Percentiles rank a stretch among this genome's conserved stretches.
Evolutionary conservation across 2,329 filamentous ascomycete genomes (phyloP).

Genomic region (Monosporascus sp.): DNA sequence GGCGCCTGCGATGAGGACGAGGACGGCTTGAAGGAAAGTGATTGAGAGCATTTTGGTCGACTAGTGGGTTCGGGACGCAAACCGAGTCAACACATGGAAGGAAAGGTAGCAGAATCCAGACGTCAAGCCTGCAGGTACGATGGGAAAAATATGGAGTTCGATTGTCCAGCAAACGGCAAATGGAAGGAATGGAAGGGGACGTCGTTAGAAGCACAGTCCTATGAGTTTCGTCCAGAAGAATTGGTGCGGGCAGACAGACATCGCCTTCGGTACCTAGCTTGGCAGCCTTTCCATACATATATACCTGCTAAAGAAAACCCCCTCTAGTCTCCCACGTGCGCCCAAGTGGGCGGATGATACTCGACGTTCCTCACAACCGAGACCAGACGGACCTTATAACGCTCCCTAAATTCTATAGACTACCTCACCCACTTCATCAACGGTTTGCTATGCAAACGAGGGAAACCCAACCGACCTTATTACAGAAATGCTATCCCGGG

Average conservation of each 20-base stretch:
- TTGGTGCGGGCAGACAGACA: background rate
- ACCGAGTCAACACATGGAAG: background rate
- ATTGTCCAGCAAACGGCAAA: background rate
- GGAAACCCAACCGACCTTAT: too few relatives aligned
- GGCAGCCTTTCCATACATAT: background rate
- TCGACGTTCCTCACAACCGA: too few relatives aligned
- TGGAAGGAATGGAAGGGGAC: background rate
- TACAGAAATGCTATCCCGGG: too few relatives aligned
- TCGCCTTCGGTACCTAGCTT: background rate
- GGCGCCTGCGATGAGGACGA: constrained; percentile 24
- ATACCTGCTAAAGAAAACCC: background rate
- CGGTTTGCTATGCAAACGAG: too few relatives aligned
- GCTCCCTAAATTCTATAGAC: too few relatives aligned
- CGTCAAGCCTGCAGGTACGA: constrained; percentile 1
- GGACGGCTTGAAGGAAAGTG: constrained; percentile 25
- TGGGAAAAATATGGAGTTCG: background rate
- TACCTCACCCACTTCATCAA: too few relatives aligned
- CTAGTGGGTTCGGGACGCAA: background rate
- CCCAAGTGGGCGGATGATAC: background rate
- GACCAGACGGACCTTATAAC: too few relatives aligned
- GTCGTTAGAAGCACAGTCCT: background rate
- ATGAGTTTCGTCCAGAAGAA: background rate
- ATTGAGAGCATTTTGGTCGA: constrained; percentile 27
- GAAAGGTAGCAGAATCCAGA: background rate
- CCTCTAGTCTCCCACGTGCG: background rate